Evolutionary conservation across 352 stramenopile species (phyloP).

Genomic region (Globisporangium viniferum): DNA sequence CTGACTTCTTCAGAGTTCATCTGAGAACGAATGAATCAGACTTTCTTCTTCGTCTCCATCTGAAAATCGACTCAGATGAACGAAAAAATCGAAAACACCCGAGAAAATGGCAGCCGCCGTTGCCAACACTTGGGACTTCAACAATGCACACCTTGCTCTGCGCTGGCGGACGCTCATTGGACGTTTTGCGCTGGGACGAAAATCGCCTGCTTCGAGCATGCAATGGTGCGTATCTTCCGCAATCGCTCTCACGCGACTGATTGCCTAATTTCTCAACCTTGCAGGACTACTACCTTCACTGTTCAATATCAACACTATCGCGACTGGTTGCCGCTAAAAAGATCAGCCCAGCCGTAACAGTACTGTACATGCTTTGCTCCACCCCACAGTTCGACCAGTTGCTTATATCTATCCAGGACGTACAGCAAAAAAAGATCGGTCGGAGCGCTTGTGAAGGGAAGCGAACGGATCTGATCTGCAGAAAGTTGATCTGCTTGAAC

Average conservation of each 20-base stretch:
- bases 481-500: background rate
- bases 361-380: no score
- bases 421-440: background rate
- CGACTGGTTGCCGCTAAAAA: background rate
- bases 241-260: background rate
- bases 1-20: background rate
- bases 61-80: background rate
- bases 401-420: background rate
- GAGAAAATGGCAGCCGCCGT: background rate
- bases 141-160: background rate
- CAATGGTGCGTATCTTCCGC: background rate
- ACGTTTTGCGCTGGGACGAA: background rate
- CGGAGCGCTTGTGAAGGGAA: background rate
- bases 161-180: background rate
- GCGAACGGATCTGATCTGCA: background rate
- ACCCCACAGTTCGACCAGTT: background rate
- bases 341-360: background rate
- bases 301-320: background rate
- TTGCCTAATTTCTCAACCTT: background rate
- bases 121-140: no score
- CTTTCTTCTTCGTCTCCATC: background rate
- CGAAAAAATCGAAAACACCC: background rate
- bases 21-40: background rate
- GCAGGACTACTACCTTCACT: background rate
- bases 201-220: background rate